These are phyloP conservation scores for Astragalus glycyphyllos DNA, from an alignment of 306 rosid species.

Conservation along the genomic window DNA sequence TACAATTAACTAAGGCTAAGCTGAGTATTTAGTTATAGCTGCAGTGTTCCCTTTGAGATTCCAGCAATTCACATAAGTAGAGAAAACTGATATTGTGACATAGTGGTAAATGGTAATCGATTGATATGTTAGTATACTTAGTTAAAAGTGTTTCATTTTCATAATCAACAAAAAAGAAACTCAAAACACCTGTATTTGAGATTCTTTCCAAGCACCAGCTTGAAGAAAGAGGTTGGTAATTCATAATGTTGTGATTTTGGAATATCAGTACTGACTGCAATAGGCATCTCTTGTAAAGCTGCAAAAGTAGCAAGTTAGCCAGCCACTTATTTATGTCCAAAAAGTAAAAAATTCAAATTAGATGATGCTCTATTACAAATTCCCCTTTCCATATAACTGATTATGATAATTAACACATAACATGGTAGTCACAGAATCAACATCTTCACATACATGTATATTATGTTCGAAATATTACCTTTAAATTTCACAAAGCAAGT, in stretches of 20 bases:
- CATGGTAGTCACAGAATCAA: not conserved
- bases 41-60: not conserved
- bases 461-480: not conserved
- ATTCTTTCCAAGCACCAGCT: conserved; percentile 75
- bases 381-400: not conserved
- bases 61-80: not conserved
- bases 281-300: conserved; percentile 88
- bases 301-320: conserved; percentile 31
- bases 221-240: conserved; percentile 90
- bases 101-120: too few species aligned
- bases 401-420: not conserved
- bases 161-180: not conserved
- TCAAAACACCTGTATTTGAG: conserved; percentile 78
- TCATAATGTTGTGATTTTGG: conserved; percentile 87
- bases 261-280: conserved; percentile 75
- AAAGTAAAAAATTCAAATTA: not conserved
- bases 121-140: too few species aligned
- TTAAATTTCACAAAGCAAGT: not conserved
- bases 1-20: too few species aligned
- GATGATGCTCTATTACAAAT: not conserved
- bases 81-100: too few species aligned
- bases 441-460: not conserved
- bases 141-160: not conserved
- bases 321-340: not conserved
- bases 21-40: not conserved